These are phyloP conservation scores for Dalbergia cultrata DNA, from an alignment of 306 rosid species.

Conservation along the genomic window DNA sequence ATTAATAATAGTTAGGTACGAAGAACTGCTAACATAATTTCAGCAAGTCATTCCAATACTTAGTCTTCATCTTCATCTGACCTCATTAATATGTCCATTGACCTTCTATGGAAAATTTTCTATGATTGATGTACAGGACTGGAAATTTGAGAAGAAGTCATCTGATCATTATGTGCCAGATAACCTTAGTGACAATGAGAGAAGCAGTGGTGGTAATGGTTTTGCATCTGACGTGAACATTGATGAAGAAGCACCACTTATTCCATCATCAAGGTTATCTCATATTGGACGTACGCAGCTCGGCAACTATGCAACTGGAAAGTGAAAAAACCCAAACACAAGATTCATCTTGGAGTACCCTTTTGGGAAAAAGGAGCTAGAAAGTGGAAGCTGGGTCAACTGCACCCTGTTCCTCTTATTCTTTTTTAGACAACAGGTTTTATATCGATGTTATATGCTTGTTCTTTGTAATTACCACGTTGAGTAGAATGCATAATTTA, in stretches of 20 bases:
- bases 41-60: background rate
- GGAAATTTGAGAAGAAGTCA: conserved; percentile 88
- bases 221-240: conserved; percentile 52
- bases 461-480: conserved; percentile 47
- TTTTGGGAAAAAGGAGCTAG: conserved; percentile 30
- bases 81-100: background rate
- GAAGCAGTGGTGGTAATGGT: conserved; percentile 55
- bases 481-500: conserved; percentile 42
- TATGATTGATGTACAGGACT: conserved; percentile 62
- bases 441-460: conserved; percentile 37
- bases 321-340: conserved; percentile 23
- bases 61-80: conserved; percentile 10
- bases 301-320: conserved; percentile 55
- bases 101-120: background rate
- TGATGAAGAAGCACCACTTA: conserved; percentile 77
- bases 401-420: conserved; percentile 50
- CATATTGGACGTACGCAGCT: conserved; percentile 46
- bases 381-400: conserved; percentile 40
- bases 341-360: conserved; percentile 29
- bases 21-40: background rate
- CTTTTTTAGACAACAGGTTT: conserved; percentile 47
- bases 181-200: conserved; percentile 47
- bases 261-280: conserved; percentile 72
- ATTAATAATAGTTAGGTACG: no score
- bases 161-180: conserved; percentile 69